Conservation (phyloP, 2,329 filamentous ascomycete species). For the Passalora sequoiae region DNA sequence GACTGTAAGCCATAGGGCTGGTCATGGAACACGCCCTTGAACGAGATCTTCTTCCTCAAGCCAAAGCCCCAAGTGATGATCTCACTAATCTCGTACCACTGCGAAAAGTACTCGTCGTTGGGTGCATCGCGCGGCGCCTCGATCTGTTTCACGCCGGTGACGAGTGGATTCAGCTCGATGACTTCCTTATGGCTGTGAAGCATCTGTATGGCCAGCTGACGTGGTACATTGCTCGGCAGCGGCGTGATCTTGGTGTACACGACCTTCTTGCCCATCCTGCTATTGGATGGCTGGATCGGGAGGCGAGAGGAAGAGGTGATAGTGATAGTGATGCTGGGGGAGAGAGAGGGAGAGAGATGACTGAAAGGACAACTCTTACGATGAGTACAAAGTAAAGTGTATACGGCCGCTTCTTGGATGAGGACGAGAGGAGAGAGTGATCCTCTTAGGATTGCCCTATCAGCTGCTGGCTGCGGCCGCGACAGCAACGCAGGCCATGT, state of each 20-base stretch:
- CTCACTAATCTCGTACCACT: constrained; percentile 69
- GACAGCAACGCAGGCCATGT: too few relatives aligned
- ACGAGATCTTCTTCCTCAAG: constrained; percentile 60
- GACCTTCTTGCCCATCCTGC: constrained; percentile 51
- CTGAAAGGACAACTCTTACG: too few relatives aligned
- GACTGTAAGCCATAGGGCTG: constrained; percentile 68
- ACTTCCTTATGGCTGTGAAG: constrained; percentile 66
- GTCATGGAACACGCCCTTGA: constrained; percentile 68
- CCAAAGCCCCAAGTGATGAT: constrained; percentile 64
- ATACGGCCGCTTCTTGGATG: too few relatives aligned
- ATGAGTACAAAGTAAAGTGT: too few relatives aligned
- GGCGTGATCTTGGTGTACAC: constrained; percentile 64
- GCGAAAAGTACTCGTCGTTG: constrained; percentile 66
- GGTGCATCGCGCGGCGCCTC: constrained; percentile 60
- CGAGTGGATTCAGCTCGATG: constrained; percentile 65
- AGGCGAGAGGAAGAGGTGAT: too few relatives aligned
- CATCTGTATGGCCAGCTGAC: constrained; percentile 67
- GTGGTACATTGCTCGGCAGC: constrained; percentile 64
- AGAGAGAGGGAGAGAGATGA: too few relatives aligned
- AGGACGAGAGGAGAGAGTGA: too few relatives aligned
- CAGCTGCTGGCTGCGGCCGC: too few relatives aligned
- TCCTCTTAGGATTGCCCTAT: too few relatives aligned
- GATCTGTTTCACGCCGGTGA: constrained; percentile 59
- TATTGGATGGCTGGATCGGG: too few relatives aligned
- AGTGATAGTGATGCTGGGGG: not conserved